These are phyloP conservation scores for Leccinum obscurum DNA, from an alignment of 768 basidiomycete species.

Conservation along the genomic window DNA sequence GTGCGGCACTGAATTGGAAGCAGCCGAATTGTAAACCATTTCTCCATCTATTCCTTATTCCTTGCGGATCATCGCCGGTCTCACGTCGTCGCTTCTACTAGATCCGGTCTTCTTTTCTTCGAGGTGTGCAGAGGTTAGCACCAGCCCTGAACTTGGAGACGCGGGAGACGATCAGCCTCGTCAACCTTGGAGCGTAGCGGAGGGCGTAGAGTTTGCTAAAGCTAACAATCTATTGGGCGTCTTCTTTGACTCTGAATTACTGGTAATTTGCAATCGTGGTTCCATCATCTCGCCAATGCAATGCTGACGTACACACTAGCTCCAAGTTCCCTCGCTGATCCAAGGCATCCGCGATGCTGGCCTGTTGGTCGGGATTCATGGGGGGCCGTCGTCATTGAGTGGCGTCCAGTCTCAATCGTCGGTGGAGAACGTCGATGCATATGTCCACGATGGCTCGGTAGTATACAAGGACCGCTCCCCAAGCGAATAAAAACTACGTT, in stretches of 20 bases:
- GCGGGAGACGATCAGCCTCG: constrained; percentile 50
- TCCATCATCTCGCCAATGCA: constrained; percentile 13
- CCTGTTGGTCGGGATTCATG: constrained; percentile 83
- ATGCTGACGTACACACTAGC: constrained; percentile 35
- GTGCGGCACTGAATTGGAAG: constrained; percentile 95
- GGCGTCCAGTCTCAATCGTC: constrained; percentile 37
- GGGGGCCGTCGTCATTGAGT: constrained; percentile 50
- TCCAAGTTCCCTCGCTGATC: constrained; percentile 86
- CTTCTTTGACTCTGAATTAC: constrained; percentile 80
- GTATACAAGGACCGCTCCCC: constrained; percentile 65
- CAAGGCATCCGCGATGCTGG: constrained; percentile 88
- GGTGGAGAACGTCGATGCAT: constrained; percentile 65
- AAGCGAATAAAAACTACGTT: constrained; percentile 41
- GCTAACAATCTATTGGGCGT: constrained; percentile 91
- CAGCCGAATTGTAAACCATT: constrained; percentile 92
- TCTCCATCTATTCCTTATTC: constrained; percentile 12
- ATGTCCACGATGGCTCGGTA: constrained; percentile 61
- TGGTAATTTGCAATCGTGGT: constrained; percentile 52
- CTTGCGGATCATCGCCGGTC: constrained; percentile 23
- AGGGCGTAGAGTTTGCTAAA: constrained; percentile 92
- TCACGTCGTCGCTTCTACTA: constrained; percentile 35
- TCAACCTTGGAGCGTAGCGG: constrained; percentile 68
- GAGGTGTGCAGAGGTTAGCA: constrained; percentile 68
- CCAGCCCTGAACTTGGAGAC: constrained; percentile 36
- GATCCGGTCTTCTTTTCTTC: constrained; percentile 96